These are phyloP conservation scores for Candolleomyces eurysporus DNA, from an alignment of 768 basidiomycete genomes.

Conservation along the genomic window DNA sequence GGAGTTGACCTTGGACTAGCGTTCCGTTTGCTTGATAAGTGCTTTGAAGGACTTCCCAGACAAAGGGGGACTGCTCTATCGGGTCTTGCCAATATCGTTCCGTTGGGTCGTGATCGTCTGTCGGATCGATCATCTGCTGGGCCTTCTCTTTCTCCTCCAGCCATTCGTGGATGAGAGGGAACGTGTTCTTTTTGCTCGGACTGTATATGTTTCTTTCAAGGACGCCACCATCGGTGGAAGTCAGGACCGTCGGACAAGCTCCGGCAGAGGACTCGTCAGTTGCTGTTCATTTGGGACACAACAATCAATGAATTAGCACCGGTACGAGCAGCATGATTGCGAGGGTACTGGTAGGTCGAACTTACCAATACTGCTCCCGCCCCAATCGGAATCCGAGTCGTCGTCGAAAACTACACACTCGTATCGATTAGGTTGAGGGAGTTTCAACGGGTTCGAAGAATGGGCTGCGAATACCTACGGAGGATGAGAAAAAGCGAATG, in stretches of 20 bases:
- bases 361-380: conserved; percentile 38
- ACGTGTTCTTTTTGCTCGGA: background rate
- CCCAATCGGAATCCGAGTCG: conserved; percentile 44
- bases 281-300: background rate
- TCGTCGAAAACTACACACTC: conserved; percentile 22
- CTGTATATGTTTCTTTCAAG: background rate
- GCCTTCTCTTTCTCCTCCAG: background rate
- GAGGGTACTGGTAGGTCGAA: background rate
- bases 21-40: background rate
- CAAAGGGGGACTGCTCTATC: background rate
- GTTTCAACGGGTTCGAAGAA: conserved; percentile 22
- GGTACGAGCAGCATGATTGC: background rate
- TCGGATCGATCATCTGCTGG: background rate
- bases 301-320: background rate
- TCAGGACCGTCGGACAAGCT: background rate
- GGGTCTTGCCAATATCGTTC: background rate
- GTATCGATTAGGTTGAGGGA: conserved; percentile 22
- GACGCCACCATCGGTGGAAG: background rate
- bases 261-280: background rate
- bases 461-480: conserved; percentile 45
- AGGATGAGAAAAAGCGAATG: conserved; percentile 1
- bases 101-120: background rate
- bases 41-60: background rate
- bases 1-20: too few species aligned
- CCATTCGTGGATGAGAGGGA: background rate